Conservation (phyloP, 306 rosid genomes). For the Glycine tomentella region DNA sequence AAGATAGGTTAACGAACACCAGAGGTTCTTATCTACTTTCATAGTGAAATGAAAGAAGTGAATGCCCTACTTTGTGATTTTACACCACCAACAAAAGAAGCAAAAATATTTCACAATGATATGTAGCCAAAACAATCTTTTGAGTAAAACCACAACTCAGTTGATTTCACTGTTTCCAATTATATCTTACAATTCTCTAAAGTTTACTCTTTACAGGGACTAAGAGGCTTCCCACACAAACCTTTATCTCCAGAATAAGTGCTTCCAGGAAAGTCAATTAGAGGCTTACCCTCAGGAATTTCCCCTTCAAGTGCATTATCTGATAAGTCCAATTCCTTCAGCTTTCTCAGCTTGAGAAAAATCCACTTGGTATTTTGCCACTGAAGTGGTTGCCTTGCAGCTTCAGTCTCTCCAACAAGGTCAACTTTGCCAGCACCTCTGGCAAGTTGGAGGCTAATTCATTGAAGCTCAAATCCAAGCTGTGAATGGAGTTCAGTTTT, state of each 20-base stretch:
- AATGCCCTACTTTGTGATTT: not conserved
- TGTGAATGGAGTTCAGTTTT: slow-evolving; percentile 49
- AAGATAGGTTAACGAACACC: not conserved
- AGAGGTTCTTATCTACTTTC: not conserved
- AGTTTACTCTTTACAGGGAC: slow-evolving; percentile 54
- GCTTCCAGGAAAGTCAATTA: slow-evolving; percentile 65
- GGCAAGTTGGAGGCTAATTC: slow-evolving; percentile 61
- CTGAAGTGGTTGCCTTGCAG: slow-evolving; percentile 68
- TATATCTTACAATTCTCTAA: slow-evolving; percentile 31
- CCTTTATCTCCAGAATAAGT: slow-evolving; percentile 69
- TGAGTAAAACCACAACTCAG: not conserved
- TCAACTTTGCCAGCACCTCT: slow-evolving; percentile 56
- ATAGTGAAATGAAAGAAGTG: too few species aligned
- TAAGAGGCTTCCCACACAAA: slow-evolving; percentile 79
- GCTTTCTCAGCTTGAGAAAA: slow-evolving; percentile 60
- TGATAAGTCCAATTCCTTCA: slow-evolving; percentile 65
- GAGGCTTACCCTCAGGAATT: slow-evolving; percentile 69
- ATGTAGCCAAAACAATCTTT: not conserved
- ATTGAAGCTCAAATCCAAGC: slow-evolving; percentile 72
- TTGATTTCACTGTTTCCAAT: not conserved
- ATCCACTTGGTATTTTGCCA: slow-evolving; percentile 66
- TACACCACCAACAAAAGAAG: not conserved
- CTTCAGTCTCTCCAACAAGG: slow-evolving; percentile 60
- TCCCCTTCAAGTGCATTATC: slow-evolving; percentile 75
- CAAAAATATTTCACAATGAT: not conserved